A percentile compares a stretch with the other conserved stretches of the same genome.
phyloP scores from a whole-genome alignment of 495 filamentous ascomycete genomes.

The Xylaria longipes region DNA sequence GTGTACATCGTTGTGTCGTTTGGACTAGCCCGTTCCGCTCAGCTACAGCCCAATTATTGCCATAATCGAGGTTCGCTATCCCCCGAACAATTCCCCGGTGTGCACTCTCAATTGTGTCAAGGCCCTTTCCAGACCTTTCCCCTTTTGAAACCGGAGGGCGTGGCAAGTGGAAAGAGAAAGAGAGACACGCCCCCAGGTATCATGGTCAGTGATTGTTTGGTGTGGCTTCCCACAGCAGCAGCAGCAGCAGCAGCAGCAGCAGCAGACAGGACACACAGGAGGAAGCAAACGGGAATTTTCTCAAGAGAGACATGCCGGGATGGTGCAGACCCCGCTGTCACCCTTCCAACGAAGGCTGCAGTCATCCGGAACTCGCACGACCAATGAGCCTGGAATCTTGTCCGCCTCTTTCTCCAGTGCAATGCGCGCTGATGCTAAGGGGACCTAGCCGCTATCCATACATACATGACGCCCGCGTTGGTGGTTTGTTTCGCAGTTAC shows the following conservation, averaged over 20 bases:
- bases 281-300: constrained; percentile 36
- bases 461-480: constrained; percentile 8
- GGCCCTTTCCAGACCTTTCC: neutral
- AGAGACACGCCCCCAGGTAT: neutral
- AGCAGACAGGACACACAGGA: constrained; percentile 20
- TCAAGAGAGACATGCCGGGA: constrained; percentile 31
- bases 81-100: constrained; percentile 15
- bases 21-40: neutral
- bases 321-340: constrained; percentile 42
- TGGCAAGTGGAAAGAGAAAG: neutral
- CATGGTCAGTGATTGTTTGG: neutral
- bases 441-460: constrained; percentile 17
- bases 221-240: constrained; percentile 1
- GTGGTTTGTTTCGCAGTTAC: constrained; percentile 6
- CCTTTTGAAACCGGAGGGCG: neutral
- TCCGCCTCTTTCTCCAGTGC: neutral
- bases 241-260: neutral
- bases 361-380: constrained; percentile 24
- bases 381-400: constrained; percentile 18
- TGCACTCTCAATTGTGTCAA: neutral
- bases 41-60: neutral
- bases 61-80: neutral
- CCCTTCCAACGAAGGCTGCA: constrained; percentile 38
- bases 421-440: neutral
- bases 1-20: neutral